These are phyloP conservation scores for Pezicula neosporulosa DNA, from an alignment of 2,329 filamentous ascomycete species.

Conservation along the genomic window DNA sequence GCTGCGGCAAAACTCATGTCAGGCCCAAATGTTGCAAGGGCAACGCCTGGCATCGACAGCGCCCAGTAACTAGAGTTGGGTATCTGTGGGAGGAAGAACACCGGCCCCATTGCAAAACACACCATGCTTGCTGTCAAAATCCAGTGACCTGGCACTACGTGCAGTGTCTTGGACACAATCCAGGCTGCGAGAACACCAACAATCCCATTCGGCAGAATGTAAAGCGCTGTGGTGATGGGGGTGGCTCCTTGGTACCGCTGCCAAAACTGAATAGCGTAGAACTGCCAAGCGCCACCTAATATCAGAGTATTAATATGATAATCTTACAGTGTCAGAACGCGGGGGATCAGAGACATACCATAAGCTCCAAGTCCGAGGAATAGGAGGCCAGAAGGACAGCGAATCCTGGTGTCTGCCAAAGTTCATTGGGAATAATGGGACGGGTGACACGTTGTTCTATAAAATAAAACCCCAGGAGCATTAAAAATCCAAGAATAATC, in stretches of 20 bases:
- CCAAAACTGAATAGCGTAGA: neutral
- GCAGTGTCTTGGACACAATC: neutral
- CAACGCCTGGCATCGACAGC: neutral
- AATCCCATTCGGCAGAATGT: neutral
- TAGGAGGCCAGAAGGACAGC: neutral
- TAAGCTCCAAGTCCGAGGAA: neutral
- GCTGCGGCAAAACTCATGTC: neutral
- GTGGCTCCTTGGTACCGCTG: neutral
- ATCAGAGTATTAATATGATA: too few relatives aligned
- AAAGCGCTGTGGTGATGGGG: neutral
- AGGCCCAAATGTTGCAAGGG: neutral
- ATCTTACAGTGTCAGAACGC: neutral
- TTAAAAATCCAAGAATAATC: neutral
- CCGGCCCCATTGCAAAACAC: neutral
- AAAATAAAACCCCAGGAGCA: neutral
- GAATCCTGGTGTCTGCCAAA: neutral
- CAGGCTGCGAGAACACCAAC: neutral
- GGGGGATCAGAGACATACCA: neutral
- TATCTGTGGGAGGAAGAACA: neutral
- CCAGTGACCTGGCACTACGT: neutral
- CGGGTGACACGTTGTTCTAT: neutral
- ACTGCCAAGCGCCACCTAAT: neutral
- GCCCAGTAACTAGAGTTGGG: neutral
- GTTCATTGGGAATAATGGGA: neutral
- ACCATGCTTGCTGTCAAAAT: neutral